Conservation (phyloP, 2,329 filamentous ascomycete species). For the Epichloe baconii region DNA sequence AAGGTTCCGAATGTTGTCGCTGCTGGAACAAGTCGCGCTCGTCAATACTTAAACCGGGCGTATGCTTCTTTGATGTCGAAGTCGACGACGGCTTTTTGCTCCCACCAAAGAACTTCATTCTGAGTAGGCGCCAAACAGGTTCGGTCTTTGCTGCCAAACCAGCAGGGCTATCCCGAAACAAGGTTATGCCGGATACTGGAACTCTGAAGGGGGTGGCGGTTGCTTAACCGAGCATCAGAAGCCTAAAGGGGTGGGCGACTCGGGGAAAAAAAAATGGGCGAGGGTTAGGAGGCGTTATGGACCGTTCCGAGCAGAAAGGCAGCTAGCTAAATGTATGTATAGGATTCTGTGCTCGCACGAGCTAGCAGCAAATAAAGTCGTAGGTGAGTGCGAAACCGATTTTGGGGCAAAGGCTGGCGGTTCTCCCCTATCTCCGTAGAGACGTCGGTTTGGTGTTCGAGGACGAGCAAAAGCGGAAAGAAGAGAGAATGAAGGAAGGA, state of each 20-base stretch:
- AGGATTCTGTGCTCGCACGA: background rate
- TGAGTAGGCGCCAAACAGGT: slow-evolving; percentile 10
- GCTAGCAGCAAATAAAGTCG: background rate
- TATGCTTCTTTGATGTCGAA: slow-evolving; percentile 25
- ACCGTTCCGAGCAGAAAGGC: slow-evolving; percentile 2
- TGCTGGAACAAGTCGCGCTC: slow-evolving; percentile 23
- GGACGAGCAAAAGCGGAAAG: background rate
- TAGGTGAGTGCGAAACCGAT: background rate
- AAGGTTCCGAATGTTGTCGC: slow-evolving; percentile 24
- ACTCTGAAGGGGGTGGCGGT: slow-evolving; percentile 7
- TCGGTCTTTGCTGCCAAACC: slow-evolving; percentile 8
- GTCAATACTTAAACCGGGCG: slow-evolving; percentile 21
- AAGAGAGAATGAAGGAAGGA: background rate
- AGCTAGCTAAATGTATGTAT: slow-evolving; percentile 2
- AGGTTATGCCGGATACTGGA: slow-evolving; percentile 26
- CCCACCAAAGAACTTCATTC: slow-evolving; percentile 37
- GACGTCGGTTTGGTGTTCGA: background rate
- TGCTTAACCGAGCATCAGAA: slow-evolving; percentile 18
- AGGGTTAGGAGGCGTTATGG: slow-evolving; percentile 2
- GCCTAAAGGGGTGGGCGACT: slow-evolving; percentile 5
- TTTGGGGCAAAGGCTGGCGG: background rate
- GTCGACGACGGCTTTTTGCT: slow-evolving; percentile 25
- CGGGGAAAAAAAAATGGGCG: background rate
- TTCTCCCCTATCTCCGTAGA: background rate
- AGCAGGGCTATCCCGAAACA: slow-evolving; percentile 23